phyloP scores from a whole-genome alignment of 2,329 filamentous ascomycete species.

The Ceratocystis ficicola region DNA sequence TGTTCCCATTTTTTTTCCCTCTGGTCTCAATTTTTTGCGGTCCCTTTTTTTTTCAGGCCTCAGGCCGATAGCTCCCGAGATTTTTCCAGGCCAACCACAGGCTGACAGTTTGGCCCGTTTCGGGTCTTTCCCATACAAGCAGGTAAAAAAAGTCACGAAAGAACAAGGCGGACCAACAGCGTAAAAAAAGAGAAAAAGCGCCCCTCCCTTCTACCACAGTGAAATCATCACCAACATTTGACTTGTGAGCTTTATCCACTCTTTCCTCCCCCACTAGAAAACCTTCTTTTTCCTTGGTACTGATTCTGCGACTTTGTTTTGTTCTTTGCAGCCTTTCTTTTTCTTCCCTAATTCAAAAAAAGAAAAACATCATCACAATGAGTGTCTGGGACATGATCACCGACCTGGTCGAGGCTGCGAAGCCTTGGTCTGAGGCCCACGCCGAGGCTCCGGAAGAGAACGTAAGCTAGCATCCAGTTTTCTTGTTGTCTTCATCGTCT shows the following conservation, averaged over 20 bases:
- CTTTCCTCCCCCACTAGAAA: constrained; percentile 1
- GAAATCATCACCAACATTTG: constrained; percentile 15
- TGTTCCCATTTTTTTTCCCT: constrained; percentile 5
- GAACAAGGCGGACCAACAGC: background rate
- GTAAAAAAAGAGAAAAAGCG: constrained; percentile 15
- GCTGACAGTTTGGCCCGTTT: constrained; percentile 11
- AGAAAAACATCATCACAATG: constrained; percentile 37
- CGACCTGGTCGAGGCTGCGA: constrained; percentile 52
- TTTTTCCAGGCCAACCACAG: constrained; percentile 22
- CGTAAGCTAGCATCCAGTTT: constrained; percentile 29
- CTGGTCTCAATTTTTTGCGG: background rate
- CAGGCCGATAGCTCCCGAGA: constrained; percentile 22
- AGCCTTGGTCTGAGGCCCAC: constrained; percentile 52
- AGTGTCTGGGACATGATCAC: constrained; percentile 54
- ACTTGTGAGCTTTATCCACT: constrained; percentile 9
- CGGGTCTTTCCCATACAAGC: background rate
- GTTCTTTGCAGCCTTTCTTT: constrained; percentile 7
- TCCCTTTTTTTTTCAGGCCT: constrained; percentile 7
- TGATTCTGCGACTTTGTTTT: background rate
- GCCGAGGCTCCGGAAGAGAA: constrained; percentile 56
- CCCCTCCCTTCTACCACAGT: constrained; percentile 11
- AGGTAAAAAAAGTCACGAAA: background rate
- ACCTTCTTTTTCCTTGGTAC: background rate
- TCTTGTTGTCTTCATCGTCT: too few relatives aligned
- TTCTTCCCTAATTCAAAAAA: constrained; percentile 13